These are phyloP conservation scores for Eucalyptus erythrocorys DNA, from an alignment of 345 rosid genomes.

Conservation along the genomic window DNA sequence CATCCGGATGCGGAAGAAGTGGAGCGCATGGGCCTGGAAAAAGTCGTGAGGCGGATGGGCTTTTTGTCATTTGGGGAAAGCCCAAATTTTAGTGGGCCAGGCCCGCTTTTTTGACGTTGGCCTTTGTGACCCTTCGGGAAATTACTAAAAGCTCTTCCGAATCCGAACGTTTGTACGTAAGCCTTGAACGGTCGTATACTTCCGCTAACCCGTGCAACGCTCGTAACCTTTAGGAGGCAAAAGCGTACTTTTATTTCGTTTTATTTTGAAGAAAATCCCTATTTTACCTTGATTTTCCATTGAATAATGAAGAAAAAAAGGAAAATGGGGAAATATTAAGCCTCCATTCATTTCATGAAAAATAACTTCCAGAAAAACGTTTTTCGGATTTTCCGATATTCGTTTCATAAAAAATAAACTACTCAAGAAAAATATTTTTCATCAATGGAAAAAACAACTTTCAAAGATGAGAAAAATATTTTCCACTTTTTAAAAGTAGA, in stretches of 20 bases:
- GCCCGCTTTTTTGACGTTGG: background rate
- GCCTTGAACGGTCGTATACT: too few relatives aligned
- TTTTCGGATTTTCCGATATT: too few relatives aligned
- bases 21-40: too few relatives aligned
- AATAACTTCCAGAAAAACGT: too few relatives aligned
- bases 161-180: too few relatives aligned
- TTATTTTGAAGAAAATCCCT: background rate
- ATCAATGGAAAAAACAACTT: too few relatives aligned
- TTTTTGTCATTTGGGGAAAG: background rate
- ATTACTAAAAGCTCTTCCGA: too few relatives aligned
- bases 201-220: background rate
- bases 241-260: background rate
- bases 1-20: background rate
- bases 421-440: too few relatives aligned
- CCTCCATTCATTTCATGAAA: too few relatives aligned
- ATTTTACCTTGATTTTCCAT: background rate
- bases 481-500: too few relatives aligned
- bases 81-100: background rate
- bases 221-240: background rate
- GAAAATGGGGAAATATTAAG: background rate
- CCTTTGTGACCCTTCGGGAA: background rate
- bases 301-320: background rate
- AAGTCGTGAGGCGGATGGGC: background rate
- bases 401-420: too few relatives aligned
- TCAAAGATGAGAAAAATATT: too few relatives aligned